Conservation (phyloP, 805 yeast genomes). For the Phaffomyces opuntiae region DNA sequence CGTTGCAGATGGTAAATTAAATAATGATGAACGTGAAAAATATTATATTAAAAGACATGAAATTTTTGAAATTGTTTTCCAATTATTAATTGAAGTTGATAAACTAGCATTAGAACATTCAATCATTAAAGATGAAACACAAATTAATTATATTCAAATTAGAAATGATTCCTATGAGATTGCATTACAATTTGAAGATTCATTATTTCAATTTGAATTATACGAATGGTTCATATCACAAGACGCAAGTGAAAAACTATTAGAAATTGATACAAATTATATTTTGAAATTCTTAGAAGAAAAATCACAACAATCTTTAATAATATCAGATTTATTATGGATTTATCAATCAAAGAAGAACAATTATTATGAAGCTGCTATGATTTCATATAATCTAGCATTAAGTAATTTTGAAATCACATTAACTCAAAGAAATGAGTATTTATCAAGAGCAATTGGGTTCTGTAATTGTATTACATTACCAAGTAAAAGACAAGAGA, state of each 20-base stretch:
- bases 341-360: constrained; percentile 79
- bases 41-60: constrained; percentile 47
- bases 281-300: constrained; percentile 72
- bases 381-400: constrained; percentile 66
- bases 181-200: constrained; percentile 70
- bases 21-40: constrained; percentile 43
- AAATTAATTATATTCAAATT: constrained; percentile 36
- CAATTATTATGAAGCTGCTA: constrained; percentile 77
- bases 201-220: constrained; percentile 82
- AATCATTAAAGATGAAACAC: constrained; percentile 11
- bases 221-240: constrained; percentile 88
- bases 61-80: constrained; percentile 69
- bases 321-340: constrained; percentile 82
- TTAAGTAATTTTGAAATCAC: constrained; percentile 63
- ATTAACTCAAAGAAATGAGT: constrained; percentile 75
- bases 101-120: constrained; percentile 42
- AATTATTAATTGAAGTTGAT: constrained; percentile 67
- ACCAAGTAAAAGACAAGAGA: constrained; percentile 67
- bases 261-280: constrained; percentile 77
- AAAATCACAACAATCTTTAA: constrained; percentile 53
- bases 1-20: constrained; percentile 42
- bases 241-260: constrained; percentile 67
- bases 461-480: constrained; percentile 83
- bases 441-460: constrained; percentile 85
- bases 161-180: constrained; percentile 69